Conservation (phyloP, 495 filamentous ascomycete species). For the Physcia stellaris region DNA sequence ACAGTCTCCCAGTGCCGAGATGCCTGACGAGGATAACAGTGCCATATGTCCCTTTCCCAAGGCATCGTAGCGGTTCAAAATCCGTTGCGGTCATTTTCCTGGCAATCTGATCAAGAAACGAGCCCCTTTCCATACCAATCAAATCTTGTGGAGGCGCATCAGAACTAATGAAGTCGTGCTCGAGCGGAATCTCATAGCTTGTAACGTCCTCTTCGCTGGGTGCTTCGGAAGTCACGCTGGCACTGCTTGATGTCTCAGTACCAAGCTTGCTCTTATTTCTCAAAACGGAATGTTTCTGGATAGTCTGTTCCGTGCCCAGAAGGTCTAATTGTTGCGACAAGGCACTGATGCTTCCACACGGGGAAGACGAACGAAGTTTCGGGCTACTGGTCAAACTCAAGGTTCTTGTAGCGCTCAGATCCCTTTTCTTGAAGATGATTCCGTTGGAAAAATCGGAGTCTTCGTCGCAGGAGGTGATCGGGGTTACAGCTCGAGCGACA, state of each 20-base stretch:
- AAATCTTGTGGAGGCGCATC: constrained; percentile 32
- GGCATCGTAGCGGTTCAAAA: constrained; percentile 84
- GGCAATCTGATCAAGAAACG: constrained; percentile 27
- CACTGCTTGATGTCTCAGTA: constrained; percentile 34
- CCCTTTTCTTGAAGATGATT: constrained; percentile 28
- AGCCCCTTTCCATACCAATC: constrained; percentile 12
- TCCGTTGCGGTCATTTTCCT: constrained; percentile 86
- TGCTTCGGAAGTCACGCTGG: constrained; percentile 43
- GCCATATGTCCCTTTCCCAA: constrained; percentile 91
- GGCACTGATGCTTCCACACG: constrained; percentile 58
- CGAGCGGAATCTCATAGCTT: constrained; percentile 78
- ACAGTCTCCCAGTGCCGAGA: constrained; percentile 70
- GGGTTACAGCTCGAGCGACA: constrained; percentile 74
- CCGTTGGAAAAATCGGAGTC: constrained; percentile 58
- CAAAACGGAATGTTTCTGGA: constrained; percentile 18
- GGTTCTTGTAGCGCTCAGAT: constrained; percentile 15
- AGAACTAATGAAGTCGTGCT: constrained; percentile 74
- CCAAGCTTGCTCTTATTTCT: constrained; percentile 21
- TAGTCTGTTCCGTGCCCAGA: constrained; percentile 36
- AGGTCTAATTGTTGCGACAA: constrained; percentile 65
- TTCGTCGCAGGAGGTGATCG: constrained; percentile 71
- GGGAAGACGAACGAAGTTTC: constrained; percentile 40
- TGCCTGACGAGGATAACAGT: constrained; percentile 90
- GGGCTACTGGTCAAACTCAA: constrained; percentile 36
- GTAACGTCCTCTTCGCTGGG: constrained; percentile 33